Evolutionary conservation across 441 rosid genomes (phyloP), one percentile per base, ranked within the genome.

Genomic region (Populus hybrid): DNA sequence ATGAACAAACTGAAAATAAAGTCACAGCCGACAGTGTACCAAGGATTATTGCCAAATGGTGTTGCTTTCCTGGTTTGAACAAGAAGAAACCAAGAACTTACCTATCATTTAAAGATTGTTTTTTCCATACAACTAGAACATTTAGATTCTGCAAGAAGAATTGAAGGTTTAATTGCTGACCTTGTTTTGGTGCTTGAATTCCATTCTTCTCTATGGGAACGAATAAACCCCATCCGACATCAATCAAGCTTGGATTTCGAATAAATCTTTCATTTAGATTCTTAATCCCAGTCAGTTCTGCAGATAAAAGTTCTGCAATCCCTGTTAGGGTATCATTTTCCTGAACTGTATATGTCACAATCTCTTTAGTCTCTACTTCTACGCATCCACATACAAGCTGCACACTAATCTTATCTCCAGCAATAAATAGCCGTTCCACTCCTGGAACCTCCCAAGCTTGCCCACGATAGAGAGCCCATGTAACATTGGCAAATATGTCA

Each of bases 141-240:
- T 11, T 30, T 24, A 32, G 1, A 59, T 50, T 19, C 5, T 21
- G 24, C 24, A 19, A 28, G 7, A 1, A 21, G 50, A 5, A 28
- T 24, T 7, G 4, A 14, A 46, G 7, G 57, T 19, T 50, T 50
- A 14, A 69, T 70, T 24, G 24, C 78, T 65, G 71, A 83, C 84
- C 81, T 85, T 75, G 75, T 21, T 63, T 74, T 24, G 63, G 81
- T 26, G 73, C 75, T 81, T 21, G 71, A 75, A 69, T 30, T 72
- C 72, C 77, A 3, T 71, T 73, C 70, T 28, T 82, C 30, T 69
- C 79, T 71, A 24, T 72, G 3, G 87, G 85, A 64, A 85, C 82
- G 77, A 81, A 85, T 32, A 85, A 26, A 53, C 79, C 85, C 87
- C 86, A 84, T 35, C 87, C 82, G 40, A 76, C 59, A 23, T 82